Base-by-base conservation (phyloP, 1,284 basidiomycete genomes). In the Pseudozyma thailandica region DNA sequence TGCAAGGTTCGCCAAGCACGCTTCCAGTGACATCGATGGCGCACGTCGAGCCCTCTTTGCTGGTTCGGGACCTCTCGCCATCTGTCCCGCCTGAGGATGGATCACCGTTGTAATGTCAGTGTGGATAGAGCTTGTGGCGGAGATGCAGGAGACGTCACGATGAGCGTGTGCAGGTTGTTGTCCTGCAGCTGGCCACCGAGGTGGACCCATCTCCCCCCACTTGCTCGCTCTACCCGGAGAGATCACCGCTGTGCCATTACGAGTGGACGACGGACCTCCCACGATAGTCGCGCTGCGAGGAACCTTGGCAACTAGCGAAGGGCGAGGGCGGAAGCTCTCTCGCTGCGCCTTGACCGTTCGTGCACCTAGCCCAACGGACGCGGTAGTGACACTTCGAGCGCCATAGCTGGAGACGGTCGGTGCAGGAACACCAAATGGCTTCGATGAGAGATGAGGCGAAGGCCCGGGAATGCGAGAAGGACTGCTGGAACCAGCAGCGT, bases 201-300 rank as follows among this genome's bases (percentile, higher is more conserved):
- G 70, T 15, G 70, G 70, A 16, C 70, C 70, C 70, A 72, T 72
- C 21, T 68, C 70, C 0, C 70, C 70, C 70, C 70, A 72, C 53
- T 72, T 72, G 44, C 70, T 72, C 9, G 63, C 63, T 35, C 70
- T 43, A 18, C 70, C 70, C 6, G 70, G 70, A 7, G 69, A 72
- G 25, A 63, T 58, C 15, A 7, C 37, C 6, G 39, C 52, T 0
- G 28, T 35, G 5, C 51, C 54, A 21, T 48, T 8, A 23, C 23
- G 48, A 15, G 57, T 37, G 4, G 37, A 23, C 5, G 47, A 20
- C 1, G 43, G 25, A 15, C 60, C 52, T 16, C 68, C 68, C 6
- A 71, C 61, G 0, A 71, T 50, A 4, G 44, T 57, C 15, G 55
- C 50, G 21, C 47, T 64, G 38, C 50, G 49, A 8, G 51, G 39